Evolutionary conservation across 2,329 filamentous ascomycete genomes (phyloP), one percentile per base, ranked within the genome.

Genomic region (Berkeleyomyces basicola): DNA sequence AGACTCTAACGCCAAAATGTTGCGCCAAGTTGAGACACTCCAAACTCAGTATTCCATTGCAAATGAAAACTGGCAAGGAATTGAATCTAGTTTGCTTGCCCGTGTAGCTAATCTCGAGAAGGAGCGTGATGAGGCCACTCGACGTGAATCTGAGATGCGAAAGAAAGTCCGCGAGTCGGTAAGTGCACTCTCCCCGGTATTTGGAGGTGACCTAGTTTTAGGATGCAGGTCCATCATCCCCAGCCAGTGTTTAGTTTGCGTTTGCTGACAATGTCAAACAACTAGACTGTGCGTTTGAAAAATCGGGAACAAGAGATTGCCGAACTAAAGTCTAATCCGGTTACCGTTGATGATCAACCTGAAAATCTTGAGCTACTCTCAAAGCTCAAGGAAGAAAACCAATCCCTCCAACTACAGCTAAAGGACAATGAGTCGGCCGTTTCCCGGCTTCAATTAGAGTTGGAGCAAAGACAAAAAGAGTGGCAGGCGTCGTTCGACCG

Each of bases 1-100:
- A 11, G 89, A 96, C 70, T 83, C 87, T 0, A 90, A 95, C 69
- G 88, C 88, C 51, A 97, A 96, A 72, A 78, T 97, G 47, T 78
- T 97, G 51, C 84, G 93, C 47, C 95, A 99, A 73, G 87, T 99
- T 61, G 93, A 99, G 75, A 96, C 89, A 0, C 75, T 99, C 44
- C 93, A 99, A 73, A 93, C 88, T 5, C 95, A 99, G 71, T 96
- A 99, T 73, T 85, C 90, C 0, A 85, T 95, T 62, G 93, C 93
- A 1, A 93, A 89, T 67, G 90, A 95, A 70, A 99, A 99, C 69
- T 99, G 95, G 93, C 91, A 96, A 70, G 89, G 90, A 0, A 95
- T 99, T 66, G 92, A 99, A 72, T 83, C 87, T 7, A 95, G 88
- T 2, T 75, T 99, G 40, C 81, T 92, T 59, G 83, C 88, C 31